Conservation (phyloP, 1,139 yeast species). For the Scheffersomyces insectosa region DNA sequence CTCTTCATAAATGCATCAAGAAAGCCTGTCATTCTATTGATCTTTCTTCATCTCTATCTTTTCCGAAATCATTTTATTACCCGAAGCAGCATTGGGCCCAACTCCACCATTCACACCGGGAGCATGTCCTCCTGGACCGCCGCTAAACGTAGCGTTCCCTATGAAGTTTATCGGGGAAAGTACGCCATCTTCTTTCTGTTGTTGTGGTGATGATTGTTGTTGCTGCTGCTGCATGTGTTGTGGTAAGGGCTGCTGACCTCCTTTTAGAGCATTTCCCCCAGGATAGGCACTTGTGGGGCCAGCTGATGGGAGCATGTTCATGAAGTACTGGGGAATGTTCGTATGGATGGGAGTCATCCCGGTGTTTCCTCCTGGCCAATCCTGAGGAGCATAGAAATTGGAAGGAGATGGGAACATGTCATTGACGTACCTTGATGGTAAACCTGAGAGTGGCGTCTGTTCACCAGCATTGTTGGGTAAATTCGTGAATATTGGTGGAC, state of each 20-base stretch:
- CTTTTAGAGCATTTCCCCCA: constrained; percentile 1
- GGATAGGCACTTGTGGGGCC: constrained; percentile 10
- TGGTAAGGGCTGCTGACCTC: not conserved
- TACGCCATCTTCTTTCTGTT: not conserved
- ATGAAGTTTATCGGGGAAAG: not conserved
- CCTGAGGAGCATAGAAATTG: constrained; percentile 48
- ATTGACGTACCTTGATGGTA: constrained; percentile 52
- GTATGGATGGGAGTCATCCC: constrained; percentile 43
- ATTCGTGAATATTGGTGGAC: constrained; percentile 12
- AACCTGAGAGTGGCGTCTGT: constrained; percentile 51
- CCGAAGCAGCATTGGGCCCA: too few species aligned
- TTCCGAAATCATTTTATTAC: too few species aligned
- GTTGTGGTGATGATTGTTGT: not conserved
- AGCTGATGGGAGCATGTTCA: constrained; percentile 18
- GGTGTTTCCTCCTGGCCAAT: constrained; percentile 34
- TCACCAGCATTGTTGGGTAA: constrained; percentile 31
- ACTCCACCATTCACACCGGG: too few species aligned
- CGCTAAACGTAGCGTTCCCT: not conserved
- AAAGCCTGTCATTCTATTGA: too few species aligned
- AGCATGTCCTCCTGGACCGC: too few species aligned
- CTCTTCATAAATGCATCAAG: too few species aligned
- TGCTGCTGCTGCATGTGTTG: not conserved
- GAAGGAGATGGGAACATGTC: constrained; percentile 60
- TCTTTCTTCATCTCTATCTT: too few species aligned
- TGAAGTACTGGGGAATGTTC: constrained; percentile 13